Evolutionary conservation across 305 asterid genomes (phyloP), one percentile per base, ranked within the genome.

Genomic region (Fraxinus paxiana): DNA sequence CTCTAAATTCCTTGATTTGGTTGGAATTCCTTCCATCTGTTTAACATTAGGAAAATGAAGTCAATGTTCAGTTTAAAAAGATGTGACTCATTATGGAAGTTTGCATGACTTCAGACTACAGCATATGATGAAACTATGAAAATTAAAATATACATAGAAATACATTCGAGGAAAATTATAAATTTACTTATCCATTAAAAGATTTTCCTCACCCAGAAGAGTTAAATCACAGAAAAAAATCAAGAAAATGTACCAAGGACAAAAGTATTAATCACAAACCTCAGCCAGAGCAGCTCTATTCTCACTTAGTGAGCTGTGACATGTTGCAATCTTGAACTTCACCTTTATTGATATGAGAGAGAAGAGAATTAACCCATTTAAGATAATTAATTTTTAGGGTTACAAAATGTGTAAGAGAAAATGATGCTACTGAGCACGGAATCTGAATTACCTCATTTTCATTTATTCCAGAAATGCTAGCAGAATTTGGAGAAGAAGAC

Each of bases 11-110:
- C 96, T 94, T 79, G 91, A 90, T 88, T 93, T 93, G 92, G 90
- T 90, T 72, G 98, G 97, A 85, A 95, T 91, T 65, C 96, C 96
- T 87, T 95, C 99, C 94, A 95, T 90, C 99, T 95, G 89, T 77
- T 69, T 79, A 80, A 73, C 73, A 41, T 33, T 59, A 5, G 79
- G 17, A 37, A 80, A 20, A 75, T 18, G 73, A 67, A 63, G 75
- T 75, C 77, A 79, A 41, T 35, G 59, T 59, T 24, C 24, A 46
- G 9, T 26, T 54, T 24, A 63, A 4, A 77, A 0, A 56, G 75
- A 34, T 20, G 72, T 1, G 4, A 75, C 56, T 51, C 34, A 28
- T 31, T 73, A 13, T 3, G 22, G 59, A 41, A 71, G 76, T 71
- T 79, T 30, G 77, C 33, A 65, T 59, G 71, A 75, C 73, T 22